Evolutionary conservation across 2,329 filamentous ascomycete species (phyloP).

Genomic region (Cladosporium velox): DNA sequence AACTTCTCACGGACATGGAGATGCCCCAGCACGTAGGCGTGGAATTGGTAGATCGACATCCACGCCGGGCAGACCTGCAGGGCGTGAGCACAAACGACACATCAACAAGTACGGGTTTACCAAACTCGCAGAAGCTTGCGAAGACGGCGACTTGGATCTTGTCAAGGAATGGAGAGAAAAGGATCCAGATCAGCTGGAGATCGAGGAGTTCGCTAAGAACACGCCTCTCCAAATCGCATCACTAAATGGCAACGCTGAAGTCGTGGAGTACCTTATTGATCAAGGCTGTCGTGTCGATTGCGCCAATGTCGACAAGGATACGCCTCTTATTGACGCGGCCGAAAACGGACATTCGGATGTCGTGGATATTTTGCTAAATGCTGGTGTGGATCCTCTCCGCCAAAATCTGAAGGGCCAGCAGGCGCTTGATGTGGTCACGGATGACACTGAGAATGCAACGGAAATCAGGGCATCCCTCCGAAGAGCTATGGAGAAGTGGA

Average conservation of each 20-base stretch:
- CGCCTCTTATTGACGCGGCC: conserved; percentile 90
- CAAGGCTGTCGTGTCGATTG: conserved; percentile 83
- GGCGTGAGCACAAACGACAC: conserved; percentile 72
- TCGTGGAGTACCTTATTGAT: conserved; percentile 83
- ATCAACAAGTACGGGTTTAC: conserved; percentile 93
- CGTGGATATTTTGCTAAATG: conserved; percentile 77
- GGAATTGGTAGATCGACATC: conserved; percentile 53
- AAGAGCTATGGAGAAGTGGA: conserved; percentile 49
- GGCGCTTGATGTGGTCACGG: conserved; percentile 76
- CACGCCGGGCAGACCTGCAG: conserved; percentile 58
- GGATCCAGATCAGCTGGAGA: conserved; percentile 82
- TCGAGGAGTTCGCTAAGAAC: conserved; percentile 93
- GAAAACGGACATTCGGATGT: conserved; percentile 93
- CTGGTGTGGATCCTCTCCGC: conserved; percentile 87
- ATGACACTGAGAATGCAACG: conserved; percentile 79
- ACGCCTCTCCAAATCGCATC: conserved; percentile 92
- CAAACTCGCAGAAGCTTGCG: conserved; percentile 83
- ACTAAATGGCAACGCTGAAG: conserved; percentile 80
- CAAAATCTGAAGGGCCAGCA: conserved; percentile 92
- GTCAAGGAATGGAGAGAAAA: conserved; percentile 75
- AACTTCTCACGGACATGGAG: conserved; percentile 61
- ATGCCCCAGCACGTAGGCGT: conserved; percentile 60
- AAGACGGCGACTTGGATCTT: conserved; percentile 76
- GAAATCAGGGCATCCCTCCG: conserved; percentile 57
- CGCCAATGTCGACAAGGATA: conserved; percentile 75